phyloP scores from a whole-genome alignment of 257 asterid species.

The Sherardia arvensis region DNA sequence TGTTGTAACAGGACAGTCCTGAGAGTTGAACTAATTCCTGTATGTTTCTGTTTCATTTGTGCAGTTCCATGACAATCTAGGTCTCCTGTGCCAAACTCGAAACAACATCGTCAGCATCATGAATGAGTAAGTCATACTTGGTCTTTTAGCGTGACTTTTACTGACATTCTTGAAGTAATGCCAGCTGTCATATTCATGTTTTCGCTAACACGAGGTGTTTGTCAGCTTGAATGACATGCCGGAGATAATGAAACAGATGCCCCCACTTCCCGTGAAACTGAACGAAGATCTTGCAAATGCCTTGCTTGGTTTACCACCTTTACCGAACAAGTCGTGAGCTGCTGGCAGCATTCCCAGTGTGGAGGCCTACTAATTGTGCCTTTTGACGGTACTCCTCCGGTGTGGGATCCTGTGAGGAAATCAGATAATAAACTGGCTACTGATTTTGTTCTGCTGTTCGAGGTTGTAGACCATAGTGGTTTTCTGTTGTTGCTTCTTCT shows the following conservation, averaged over 20 bases:
- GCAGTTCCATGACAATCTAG: conserved; percentile 70
- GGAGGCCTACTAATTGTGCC: conserved; percentile 12
- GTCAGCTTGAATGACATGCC: conserved; percentile 56
- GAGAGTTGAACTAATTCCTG: conserved; percentile 11
- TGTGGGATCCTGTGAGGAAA: conserved; percentile 7
- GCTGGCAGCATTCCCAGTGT: conserved; percentile 1
- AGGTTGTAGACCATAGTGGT: conserved; percentile 9
- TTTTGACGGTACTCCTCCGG: conserved; percentile 8
- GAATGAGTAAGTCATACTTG: conserved; percentile 48
- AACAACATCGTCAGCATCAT: conserved; percentile 43
- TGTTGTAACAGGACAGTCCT: neutral
- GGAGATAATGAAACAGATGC: conserved; percentile 71
- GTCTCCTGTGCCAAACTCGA: conserved; percentile 63
- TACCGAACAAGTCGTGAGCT: conserved; percentile 32
- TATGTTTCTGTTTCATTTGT: conserved; percentile 10
- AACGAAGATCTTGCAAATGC: conserved; percentile 57
- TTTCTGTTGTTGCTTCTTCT: conserved; percentile 2
- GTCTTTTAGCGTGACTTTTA: conserved; percentile 1
- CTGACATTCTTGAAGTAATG: neutral
- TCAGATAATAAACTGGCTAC: conserved; percentile 22
- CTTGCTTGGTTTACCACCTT: conserved; percentile 36
- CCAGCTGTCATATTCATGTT: neutral
- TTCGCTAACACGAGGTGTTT: conserved; percentile 15
- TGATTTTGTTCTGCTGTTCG: conserved; percentile 16
- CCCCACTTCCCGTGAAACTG: conserved; percentile 71